Evolutionary conservation across 306 rosid species (phyloP), one percentile per base, ranked within the genome.

Genomic region (Castanea sativa): DNA sequence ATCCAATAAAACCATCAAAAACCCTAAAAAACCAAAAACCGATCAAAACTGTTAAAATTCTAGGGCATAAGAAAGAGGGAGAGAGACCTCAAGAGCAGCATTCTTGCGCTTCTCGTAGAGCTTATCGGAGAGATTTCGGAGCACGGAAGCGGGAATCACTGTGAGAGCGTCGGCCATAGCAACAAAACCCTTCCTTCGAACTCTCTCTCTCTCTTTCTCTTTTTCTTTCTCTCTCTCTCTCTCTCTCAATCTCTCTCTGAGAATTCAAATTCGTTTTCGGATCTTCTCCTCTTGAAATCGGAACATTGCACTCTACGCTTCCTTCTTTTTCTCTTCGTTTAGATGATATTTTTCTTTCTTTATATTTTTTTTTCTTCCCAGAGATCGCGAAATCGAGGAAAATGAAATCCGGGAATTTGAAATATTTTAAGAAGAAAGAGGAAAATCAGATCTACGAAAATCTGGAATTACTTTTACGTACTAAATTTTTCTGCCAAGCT

Each of bases 61-160:
- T 52, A 52, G 58, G 6, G 57, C 14, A 21, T 2, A 49, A 76
- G 83, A 69, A n/a, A 35, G 33, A 52, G 52, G 59, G 25, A 86
- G 55, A 86, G 55, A 83, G 63, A 96, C 99, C 93, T 96, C 98
- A 80, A 93, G 90, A 56, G 99, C 99, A 68, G 99, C 99, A 89
- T 93, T 96, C 82, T 96, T 96, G 80, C 99, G 98, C 87, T 92
- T 96, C 92, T 96, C 99, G 41, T 96, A 96, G 73, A 93, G 94
- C 85, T 96, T 93, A 86, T 96, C 99, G 73, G 99, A 81, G 60
- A 96, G 96, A 83, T 96, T 96, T 35, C 99, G 99, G 53, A 93
- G 91, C 75, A 91, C 94, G 13, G 88, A 86, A 33, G 97, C 79
- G 49, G 98, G 92, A 86, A 93, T 57, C 81, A 83, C 87, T 72